Conservation (phyloP, 2,329 filamentous ascomycete species). For the Xylariaceae sp. region DNA sequence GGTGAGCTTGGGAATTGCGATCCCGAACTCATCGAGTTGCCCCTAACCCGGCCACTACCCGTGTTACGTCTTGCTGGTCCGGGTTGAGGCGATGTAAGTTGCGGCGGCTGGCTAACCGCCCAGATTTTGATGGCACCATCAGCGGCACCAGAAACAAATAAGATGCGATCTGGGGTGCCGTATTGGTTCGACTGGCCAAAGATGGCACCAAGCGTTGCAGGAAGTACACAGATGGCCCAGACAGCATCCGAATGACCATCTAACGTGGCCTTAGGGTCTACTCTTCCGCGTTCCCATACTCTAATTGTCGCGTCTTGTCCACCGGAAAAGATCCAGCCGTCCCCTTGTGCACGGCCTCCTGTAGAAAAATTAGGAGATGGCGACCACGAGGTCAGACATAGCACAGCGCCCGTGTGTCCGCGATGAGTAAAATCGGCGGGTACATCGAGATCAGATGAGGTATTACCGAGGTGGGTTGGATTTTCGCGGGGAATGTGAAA, state of each 20-base stretch:
- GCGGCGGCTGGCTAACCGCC: constrained; percentile 90
- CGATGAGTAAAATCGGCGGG: constrained; percentile 93
- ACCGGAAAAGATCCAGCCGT: constrained; percentile 98
- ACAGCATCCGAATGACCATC: constrained; percentile 95
- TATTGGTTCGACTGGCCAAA: constrained; percentile 77
- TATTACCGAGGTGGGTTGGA: constrained; percentile 50
- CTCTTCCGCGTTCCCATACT: constrained; percentile 92
- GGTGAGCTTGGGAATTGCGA: constrained; percentile 89
- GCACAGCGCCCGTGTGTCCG: constrained; percentile 88
- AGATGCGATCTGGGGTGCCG: constrained; percentile 80
- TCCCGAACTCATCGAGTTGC: constrained; percentile 92
- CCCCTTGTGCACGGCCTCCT: constrained; percentile 82
- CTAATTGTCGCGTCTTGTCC: constrained; percentile 91
- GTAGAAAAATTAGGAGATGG: constrained; percentile 87
- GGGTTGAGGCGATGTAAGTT: constrained; percentile 78
- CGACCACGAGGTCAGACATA: constrained; percentile 84
- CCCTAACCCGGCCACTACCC: constrained; percentile 74
- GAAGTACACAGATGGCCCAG: constrained; percentile 92
- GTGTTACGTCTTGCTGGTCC: constrained; percentile 61
- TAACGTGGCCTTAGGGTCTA: constrained; percentile 92
- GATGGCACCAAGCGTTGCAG: constrained; percentile 76
- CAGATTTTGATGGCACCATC: constrained; percentile 92
- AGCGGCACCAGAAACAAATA: constrained; percentile 88
- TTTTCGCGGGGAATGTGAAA: constrained; percentile 93
- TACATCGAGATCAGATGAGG: constrained; percentile 82